phyloP scores from a whole-genome alignment of 805 yeast species.

The Danielozyma ontarioensis region DNA sequence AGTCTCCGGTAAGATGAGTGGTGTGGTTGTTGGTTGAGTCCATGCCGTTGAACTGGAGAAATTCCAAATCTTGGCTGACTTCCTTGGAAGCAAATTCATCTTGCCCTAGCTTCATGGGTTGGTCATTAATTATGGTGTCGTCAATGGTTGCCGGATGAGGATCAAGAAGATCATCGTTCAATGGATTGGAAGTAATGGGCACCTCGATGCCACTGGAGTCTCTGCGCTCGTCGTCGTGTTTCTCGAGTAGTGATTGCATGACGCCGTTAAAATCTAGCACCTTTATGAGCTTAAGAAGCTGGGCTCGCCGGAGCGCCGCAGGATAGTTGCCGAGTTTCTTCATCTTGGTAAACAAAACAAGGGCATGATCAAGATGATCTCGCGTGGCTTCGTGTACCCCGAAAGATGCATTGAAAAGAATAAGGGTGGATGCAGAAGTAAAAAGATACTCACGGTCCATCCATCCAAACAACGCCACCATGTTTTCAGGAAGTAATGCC shows the following conservation, averaged over 20 bases:
- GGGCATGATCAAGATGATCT: conserved; percentile 68
- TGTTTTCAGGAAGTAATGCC: conserved; percentile 69
- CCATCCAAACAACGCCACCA: conserved; percentile 83
- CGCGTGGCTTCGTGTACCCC: conserved; percentile 76
- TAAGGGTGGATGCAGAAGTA: conserved; percentile 69
- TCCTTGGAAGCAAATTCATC: conserved; percentile 5
- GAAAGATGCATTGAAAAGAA: conserved; percentile 71
- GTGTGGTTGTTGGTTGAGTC: conserved; percentile 3
- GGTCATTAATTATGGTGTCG: neutral
- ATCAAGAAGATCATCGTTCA: neutral
- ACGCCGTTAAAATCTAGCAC: conserved; percentile 66
- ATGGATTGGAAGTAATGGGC: neutral
- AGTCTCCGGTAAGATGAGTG: conserved; percentile 14
- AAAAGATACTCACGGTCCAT: conserved; percentile 82
- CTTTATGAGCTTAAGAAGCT: conserved; percentile 57
- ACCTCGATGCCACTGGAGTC: conserved; percentile 1
- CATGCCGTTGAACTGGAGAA: conserved; percentile 15
- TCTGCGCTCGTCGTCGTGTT: conserved; percentile 48
- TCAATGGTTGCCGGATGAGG: neutral
- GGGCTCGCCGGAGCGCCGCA: conserved; percentile 70
- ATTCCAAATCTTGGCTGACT: conserved; percentile 17
- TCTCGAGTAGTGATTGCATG: conserved; percentile 50
- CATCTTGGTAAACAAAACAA: conserved; percentile 67
- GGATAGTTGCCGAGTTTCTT: conserved; percentile 75
- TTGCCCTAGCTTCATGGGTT: neutral